Evolutionary conservation across 495 filamentous ascomycete genomes (phyloP).

Genomic region (Evernia prunastri): DNA sequence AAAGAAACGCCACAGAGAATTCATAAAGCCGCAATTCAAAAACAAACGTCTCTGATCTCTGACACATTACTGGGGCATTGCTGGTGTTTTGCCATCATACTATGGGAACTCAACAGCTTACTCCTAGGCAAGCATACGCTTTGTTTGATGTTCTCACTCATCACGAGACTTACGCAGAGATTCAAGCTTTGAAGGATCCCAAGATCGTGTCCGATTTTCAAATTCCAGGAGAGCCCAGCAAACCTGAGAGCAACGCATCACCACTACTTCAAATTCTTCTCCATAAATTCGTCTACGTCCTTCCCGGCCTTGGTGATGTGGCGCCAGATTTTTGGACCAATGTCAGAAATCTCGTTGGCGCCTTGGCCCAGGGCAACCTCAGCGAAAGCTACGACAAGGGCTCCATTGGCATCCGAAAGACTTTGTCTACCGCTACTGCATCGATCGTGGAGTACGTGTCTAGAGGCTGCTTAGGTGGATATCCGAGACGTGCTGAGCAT

Average conservation of each 20-base stretch:
- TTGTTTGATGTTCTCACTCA: slow-evolving; percentile 63
- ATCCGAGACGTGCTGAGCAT: slow-evolving; percentile 32
- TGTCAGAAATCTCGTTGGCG: slow-evolving; percentile 38
- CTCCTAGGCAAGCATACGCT: slow-evolving; percentile 44
- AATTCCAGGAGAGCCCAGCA: slow-evolving; percentile 42
- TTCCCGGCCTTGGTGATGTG: slow-evolving; percentile 53
- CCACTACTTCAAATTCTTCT: slow-evolving; percentile 55
- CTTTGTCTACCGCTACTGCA: slow-evolving; percentile 56
- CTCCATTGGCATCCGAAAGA: slow-evolving; percentile 54
- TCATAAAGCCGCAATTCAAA: background rate
- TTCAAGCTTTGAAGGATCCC: slow-evolving; percentile 52
- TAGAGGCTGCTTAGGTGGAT: slow-evolving; percentile 49
- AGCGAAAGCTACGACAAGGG: slow-evolving; percentile 68
- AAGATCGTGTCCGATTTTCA: slow-evolving; percentile 51
- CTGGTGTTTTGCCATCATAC: background rate
- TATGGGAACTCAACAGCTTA: slow-evolving; percentile 14
- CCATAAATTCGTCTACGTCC: slow-evolving; percentile 46
- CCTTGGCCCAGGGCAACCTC: slow-evolving; percentile 51
- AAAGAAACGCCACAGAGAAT: background rate
- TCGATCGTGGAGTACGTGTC: slow-evolving; percentile 54
- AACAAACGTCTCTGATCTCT: background rate
- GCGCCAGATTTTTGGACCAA: slow-evolving; percentile 52
- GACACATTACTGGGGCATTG: too few relatives aligned
- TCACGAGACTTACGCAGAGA: slow-evolving; percentile 55
- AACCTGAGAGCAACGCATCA: slow-evolving; percentile 37